A percentile compares a stretch with the other conserved stretches of the same genome.
Evolutionary conservation across 768 basidiomycete genomes (phyloP).

Genomic region (Mycena pura): DNA sequence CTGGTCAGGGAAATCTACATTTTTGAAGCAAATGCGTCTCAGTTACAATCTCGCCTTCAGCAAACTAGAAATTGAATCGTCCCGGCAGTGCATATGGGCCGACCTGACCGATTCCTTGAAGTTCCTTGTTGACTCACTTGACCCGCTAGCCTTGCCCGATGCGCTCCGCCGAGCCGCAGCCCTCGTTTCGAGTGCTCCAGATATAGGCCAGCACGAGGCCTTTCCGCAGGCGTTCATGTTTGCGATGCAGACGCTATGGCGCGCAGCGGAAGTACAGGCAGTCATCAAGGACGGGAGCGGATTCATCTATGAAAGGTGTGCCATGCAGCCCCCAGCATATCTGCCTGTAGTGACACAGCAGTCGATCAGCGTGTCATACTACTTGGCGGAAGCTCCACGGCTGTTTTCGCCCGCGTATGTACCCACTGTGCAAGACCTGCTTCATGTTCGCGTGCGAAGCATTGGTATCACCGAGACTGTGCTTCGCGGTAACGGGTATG

Average conservation of each 20-base stretch:
- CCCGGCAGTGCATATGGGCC: neutral
- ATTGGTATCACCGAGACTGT: slow-evolving; percentile 90
- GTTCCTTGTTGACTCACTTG: neutral
- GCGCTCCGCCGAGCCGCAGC: neutral
- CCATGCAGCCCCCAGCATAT: no score
- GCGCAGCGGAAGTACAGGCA: neutral
- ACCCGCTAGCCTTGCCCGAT: neutral
- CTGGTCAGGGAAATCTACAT: slow-evolving; percentile 93
- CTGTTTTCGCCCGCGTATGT: slow-evolving; percentile 75
- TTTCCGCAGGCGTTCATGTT: neutral
- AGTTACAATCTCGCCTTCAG: slow-evolving; percentile 90
- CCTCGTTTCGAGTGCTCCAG: neutral
- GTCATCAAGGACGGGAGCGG: neutral
- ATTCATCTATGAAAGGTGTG: no score
- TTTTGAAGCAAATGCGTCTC: slow-evolving; percentile 95
- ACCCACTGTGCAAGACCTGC: slow-evolving; percentile 86
- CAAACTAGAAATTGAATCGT: slow-evolving; percentile 30
- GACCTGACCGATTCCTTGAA: neutral
- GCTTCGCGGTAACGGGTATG: slow-evolving; percentile 76
- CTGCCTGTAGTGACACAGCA: no score
- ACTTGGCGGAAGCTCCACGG: slow-evolving; percentile 78
- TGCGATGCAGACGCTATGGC: neutral
- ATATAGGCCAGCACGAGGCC: neutral
- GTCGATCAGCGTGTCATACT: slow-evolving; percentile 77
- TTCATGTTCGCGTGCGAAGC: slow-evolving; percentile 85